Base-by-base conservation (phyloP, 495 filamentous ascomycete species). In the Aspergillus bertholletiae region DNA sequence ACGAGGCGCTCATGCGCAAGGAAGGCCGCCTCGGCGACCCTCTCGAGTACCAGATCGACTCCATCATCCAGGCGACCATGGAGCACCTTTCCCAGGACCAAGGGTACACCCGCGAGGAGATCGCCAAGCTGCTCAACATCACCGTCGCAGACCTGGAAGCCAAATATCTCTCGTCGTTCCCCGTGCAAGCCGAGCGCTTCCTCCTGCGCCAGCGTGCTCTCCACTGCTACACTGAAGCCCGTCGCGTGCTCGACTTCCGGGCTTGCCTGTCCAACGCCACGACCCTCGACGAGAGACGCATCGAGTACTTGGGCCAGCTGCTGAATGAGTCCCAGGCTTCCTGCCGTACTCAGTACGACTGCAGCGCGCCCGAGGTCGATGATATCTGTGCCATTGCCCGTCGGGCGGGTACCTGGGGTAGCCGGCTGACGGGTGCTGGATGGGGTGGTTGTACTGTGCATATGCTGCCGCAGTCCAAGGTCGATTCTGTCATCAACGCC, bases 361-460 rank as follows among this genome's bases (percentile, higher is more conserved):
- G 95, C 74, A 90, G 86, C 60, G 94, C 90, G 53, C 83, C 87
- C 0, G 90, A 97, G 70, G 81, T 97, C 28, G 95, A 98, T 66
- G 79, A 88, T 50, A 80, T 98, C 35, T 97, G 92, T 66, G 63
- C 72, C 24, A 85, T 97, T 58, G 93, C 94, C 1, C 79, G 84
- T 12, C 73, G 73, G 40, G 88, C 87, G 4, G 94, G 95, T 20
- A 81, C 86, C 37, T 93, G 88, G 70, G 95, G 94, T 20, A 89
- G 87, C 59, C 80, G 94, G 8, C 72, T 97, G 63, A 98, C 94
- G 2, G 94, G 94, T 46, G 94, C 94, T 15, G 94, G 94, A 24
- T 98, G 94, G 94, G 94, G 94, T 56, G 94, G 94, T 12, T 97
- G 95, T 70, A 91, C 82, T 41, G 93, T 98, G 46, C 95, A 98